These are phyloP conservation scores for Gnomoniopsis sp. DNA, from an alignment of 2,329 filamentous ascomycete genomes.

Conservation along the genomic window DNA sequence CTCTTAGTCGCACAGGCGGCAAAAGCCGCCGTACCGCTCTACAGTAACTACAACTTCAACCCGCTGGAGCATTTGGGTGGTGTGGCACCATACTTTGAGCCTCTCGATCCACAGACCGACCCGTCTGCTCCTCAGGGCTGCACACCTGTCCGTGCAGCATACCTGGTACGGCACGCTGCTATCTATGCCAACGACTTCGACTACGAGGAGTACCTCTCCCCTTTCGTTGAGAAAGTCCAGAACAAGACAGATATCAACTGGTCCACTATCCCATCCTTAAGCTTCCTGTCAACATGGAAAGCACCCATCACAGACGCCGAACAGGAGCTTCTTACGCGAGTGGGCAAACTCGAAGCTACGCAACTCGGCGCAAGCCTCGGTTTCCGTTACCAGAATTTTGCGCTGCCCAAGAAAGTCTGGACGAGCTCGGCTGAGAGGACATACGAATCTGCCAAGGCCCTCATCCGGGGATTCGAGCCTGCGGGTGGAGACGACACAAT, in stretches of 20 bases:
- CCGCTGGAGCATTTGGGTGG: slow-evolving; percentile 52
- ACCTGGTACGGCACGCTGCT: slow-evolving; percentile 56
- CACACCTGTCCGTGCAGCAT: slow-evolving; percentile 47
- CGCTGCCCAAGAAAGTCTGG: slow-evolving; percentile 54
- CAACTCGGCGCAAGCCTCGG: slow-evolving; percentile 56
- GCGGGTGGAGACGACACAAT: slow-evolving; percentile 45
- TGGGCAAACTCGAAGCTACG: slow-evolving; percentile 58
- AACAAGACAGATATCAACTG: slow-evolving; percentile 56
- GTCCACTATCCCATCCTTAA: slow-evolving; percentile 50
- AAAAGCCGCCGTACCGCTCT: slow-evolving; percentile 26
- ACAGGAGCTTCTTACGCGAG: slow-evolving; percentile 56
- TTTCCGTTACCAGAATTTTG: slow-evolving; percentile 55
- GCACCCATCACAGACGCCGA: slow-evolving; percentile 55
- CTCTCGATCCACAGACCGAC: slow-evolving; percentile 43
- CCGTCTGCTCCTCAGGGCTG: slow-evolving; percentile 47
- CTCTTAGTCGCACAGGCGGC: background rate
- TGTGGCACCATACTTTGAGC: slow-evolving; percentile 56
- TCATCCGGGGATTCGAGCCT: slow-evolving; percentile 54
- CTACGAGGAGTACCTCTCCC: slow-evolving; percentile 54
- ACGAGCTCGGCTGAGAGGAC: slow-evolving; percentile 62
- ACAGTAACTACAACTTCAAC: slow-evolving; percentile 48
- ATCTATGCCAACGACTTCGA: slow-evolving; percentile 60
- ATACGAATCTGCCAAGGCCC: slow-evolving; percentile 52
- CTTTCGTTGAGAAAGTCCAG: slow-evolving; percentile 54
- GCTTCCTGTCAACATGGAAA: slow-evolving; percentile 55